Percentiles rank a stretch among this genome's conserved stretches.
phyloP scores from a whole-genome alignment of 768 basidiomycete genomes.

The Boletus fagicola region DNA sequence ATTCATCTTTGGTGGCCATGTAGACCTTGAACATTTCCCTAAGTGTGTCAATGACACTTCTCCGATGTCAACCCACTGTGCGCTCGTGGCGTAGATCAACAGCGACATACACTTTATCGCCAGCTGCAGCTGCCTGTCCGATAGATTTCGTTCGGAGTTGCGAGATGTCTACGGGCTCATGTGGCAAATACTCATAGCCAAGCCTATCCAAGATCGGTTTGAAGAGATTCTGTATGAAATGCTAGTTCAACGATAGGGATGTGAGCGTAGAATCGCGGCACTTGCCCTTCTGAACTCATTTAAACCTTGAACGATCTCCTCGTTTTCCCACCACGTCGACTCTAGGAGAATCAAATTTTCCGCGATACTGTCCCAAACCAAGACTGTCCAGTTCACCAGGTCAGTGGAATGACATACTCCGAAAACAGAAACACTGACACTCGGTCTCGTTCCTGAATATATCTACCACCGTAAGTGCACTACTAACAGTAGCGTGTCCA shows the following conservation, averaged over 20 bases:
- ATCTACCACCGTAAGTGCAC: slow-evolving; percentile 70
- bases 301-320: slow-evolving; percentile 48
- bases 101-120: slow-evolving; percentile 38
- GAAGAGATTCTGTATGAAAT: slow-evolving; percentile 52
- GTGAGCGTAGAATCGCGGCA: slow-evolving; percentile 3
- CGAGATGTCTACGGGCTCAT: slow-evolving; percentile 65
- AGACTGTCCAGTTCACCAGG: slow-evolving; percentile 43
- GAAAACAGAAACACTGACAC: slow-evolving; percentile 43
- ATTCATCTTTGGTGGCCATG: slow-evolving; percentile 69
- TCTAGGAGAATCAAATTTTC: slow-evolving; percentile 52
- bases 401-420: not conserved
- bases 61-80: not conserved
- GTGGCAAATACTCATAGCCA: slow-evolving; percentile 69
- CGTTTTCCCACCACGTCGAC: slow-evolving; percentile 84
- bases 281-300: slow-evolving; percentile 61
- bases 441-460: slow-evolving; percentile 73
- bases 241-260: not conserved
- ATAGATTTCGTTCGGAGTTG: slow-evolving; percentile 78
- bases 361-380: slow-evolving; percentile 77
- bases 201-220: slow-evolving; percentile 74
- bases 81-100: not conserved
- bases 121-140: slow-evolving; percentile 47
- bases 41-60: slow-evolving; percentile 74
- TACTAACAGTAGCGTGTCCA: slow-evolving; percentile 74
- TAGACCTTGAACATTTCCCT: slow-evolving; percentile 67